A percentile compares a stretch with the other conserved stretches of the same genome.
These are phyloP conservation scores for Sugiyamaella grinbergsii DNA, from an alignment of 1,139 yeast genomes.

Conservation along the genomic window DNA sequence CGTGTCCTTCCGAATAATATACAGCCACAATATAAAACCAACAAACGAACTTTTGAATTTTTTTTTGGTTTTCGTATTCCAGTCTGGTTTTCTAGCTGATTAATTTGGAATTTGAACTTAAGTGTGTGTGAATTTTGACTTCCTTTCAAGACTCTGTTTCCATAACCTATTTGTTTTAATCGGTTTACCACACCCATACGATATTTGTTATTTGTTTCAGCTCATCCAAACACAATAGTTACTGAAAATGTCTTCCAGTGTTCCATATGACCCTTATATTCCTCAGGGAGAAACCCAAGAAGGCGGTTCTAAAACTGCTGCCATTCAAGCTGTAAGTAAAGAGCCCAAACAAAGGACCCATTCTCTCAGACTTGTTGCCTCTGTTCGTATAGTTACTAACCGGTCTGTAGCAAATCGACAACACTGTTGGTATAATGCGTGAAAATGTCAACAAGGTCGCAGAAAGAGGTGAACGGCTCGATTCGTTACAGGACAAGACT, in stretches of 20 bases:
- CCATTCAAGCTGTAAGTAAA: conserved; percentile 78
- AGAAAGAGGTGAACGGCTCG: conserved; percentile 91
- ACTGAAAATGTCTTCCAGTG: conserved; percentile 70
- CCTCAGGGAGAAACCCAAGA: conserved; percentile 59
- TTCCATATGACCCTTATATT: conserved; percentile 88
- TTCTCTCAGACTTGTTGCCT: too few species aligned
- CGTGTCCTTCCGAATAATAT: conserved; percentile 8
- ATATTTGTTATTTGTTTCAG: too few species aligned
- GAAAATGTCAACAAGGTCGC: conserved; percentile 96
- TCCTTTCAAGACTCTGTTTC: too few species aligned
- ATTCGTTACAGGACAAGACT: conserved; percentile 90
- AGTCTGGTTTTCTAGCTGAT: neutral
- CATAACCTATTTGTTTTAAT: neutral
- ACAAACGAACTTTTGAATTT: neutral
- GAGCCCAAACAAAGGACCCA: too few species aligned
- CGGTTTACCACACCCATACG: neutral
- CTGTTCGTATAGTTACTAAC: neutral
- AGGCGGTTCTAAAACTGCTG: conserved; percentile 62
- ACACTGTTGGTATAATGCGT: conserved; percentile 97
- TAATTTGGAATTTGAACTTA: neutral
- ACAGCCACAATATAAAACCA: neutral
- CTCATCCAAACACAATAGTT: neutral
- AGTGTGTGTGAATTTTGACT: neutral
- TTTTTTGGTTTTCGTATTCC: neutral
- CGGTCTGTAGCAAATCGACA: conserved; percentile 73